A percentile compares a stretch with the other conserved stretches of the same genome.
phyloP scores from a whole-genome alignment of 176 grass and related monocot species.

The Echinochloa phyllopogon region DNA sequence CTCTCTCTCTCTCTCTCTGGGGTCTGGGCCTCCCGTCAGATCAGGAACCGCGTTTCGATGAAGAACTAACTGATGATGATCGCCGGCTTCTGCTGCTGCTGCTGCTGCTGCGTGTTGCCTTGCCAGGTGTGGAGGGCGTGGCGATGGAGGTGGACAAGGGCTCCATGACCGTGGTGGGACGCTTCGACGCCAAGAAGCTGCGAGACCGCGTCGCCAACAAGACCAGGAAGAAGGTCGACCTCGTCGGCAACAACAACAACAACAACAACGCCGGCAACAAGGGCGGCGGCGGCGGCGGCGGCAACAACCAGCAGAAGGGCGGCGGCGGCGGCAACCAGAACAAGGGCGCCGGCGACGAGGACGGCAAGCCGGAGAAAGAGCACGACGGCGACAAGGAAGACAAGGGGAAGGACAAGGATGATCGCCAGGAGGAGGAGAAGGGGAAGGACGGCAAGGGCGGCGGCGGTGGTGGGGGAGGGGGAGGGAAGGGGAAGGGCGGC shows the following conservation, averaged over 20 bases:
- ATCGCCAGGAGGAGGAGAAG: neutral
- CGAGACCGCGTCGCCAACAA: conserved; percentile 63
- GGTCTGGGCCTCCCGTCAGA: too few species aligned
- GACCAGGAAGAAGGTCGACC: conserved; percentile 75
- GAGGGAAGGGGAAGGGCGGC: conserved; percentile 26
- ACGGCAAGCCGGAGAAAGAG: conserved; percentile 22
- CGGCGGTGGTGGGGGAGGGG: conserved; percentile 11
- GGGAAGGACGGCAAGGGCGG: neutral
- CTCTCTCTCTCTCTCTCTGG: neutral
- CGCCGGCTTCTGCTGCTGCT: neutral
- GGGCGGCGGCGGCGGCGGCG: neutral
- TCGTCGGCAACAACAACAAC: conserved; percentile 41
- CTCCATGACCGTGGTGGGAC: conserved; percentile 68
- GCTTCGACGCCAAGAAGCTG: conserved; percentile 79
- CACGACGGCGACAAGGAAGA: conserved; percentile 1
- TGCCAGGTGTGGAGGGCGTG: conserved; percentile 77
- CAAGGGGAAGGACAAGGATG: neutral
- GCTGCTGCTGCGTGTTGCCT: neutral
- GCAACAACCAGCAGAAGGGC: neutral
- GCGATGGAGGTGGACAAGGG: conserved; percentile 63
- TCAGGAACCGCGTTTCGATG: too few species aligned
- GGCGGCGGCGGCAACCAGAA: neutral
- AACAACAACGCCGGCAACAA: conserved; percentile 17
- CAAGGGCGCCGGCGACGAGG: conserved; percentile 4
- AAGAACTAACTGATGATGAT: neutral